Percentiles rank a stretch among this genome's conserved stretches.
phyloP scores from a whole-genome alignment of 768 basidiomycete species.

The Pulveroboletus ravenelii region DNA sequence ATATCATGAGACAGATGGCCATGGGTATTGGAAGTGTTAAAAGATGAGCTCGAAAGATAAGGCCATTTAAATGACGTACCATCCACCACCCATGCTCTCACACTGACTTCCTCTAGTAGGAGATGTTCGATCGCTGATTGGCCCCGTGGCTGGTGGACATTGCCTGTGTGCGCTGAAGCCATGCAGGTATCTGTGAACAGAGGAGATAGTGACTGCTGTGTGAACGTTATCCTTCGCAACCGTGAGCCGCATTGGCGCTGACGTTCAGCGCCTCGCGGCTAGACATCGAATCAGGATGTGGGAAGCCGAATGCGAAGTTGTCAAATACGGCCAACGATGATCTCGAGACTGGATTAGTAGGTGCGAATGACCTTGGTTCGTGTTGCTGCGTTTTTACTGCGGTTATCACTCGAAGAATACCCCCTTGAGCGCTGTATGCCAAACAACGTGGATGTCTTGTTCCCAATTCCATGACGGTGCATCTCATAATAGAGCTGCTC shows the following conservation, averaged over 20 bases:
- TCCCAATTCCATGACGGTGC: too few species aligned
- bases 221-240: conserved; percentile 9
- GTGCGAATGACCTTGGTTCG: too few species aligned
- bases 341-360: not conserved
- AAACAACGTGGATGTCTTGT: not conserved
- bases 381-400: too few species aligned
- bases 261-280: not conserved
- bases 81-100: conserved; percentile 41
- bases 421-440: not conserved
- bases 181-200: conserved; percentile 6
- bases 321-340: not conserved
- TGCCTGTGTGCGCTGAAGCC: conserved; percentile 22
- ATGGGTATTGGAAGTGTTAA: too few species aligned
- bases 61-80: conserved; percentile 24
- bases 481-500: too few species aligned
- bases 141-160: conserved; percentile 29
- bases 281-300: conserved; percentile 4
- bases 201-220: conserved; percentile 7
- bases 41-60: conserved; percentile 4
- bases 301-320: not conserved
- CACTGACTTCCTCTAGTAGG: conserved; percentile 38
- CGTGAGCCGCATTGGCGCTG: conserved; percentile 4
- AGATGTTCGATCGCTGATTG: conserved; percentile 29
- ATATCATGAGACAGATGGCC: not conserved
- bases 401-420: conserved; percentile 10